These are phyloP conservation scores for Solanum chilense DNA, from an alignment of 257 asterid species.

Conservation along the genomic window DNA sequence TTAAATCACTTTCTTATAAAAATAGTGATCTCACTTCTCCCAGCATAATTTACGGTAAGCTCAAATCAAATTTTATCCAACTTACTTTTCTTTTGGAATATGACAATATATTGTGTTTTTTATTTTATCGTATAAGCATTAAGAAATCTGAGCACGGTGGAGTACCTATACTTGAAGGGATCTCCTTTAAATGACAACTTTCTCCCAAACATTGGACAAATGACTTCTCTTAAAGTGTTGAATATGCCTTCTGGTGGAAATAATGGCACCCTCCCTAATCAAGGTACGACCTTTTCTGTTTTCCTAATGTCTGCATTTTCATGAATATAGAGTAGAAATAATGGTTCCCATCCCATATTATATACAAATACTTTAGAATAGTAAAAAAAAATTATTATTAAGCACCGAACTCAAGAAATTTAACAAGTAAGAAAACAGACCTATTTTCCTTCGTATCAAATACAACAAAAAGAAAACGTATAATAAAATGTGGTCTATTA, in stretches of 20 bases:
- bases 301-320: background rate
- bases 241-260: background rate
- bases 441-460: too few relatives aligned
- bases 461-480: too few relatives aligned
- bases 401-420: too few relatives aligned
- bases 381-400: too few relatives aligned
- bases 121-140: background rate
- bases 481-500: too few relatives aligned
- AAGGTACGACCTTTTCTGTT: background rate
- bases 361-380: too few relatives aligned
- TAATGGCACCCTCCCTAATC: background rate
- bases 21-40: background rate
- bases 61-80: background rate
- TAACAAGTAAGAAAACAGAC: too few relatives aligned
- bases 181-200: background rate
- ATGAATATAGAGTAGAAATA: too few relatives aligned
- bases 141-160: background rate
- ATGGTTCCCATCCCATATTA: too few relatives aligned
- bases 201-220: background rate
- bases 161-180: background rate
- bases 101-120: background rate
- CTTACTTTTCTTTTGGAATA: background rate
- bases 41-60: background rate
- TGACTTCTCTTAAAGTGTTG: background rate
- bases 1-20: background rate